phyloP scores from a whole-genome alignment of 495 filamentous ascomycete species.

The Chaetomium cochliodes region DNA sequence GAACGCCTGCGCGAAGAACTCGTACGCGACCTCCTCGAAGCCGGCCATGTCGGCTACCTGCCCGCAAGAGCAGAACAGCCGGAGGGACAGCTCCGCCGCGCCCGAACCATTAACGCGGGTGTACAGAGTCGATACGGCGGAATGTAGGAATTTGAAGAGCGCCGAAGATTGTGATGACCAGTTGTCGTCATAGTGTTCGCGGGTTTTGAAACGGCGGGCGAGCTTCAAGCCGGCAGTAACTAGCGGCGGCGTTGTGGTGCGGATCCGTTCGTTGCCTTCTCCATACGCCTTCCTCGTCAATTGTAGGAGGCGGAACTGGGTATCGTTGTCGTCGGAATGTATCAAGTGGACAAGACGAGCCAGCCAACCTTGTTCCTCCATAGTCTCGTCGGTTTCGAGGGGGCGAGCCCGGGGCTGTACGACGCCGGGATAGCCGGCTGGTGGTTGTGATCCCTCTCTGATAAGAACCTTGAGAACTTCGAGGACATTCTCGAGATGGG shows the following conservation, averaged over 20 bases:
- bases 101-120: conserved; percentile 72
- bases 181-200: conserved; percentile 93
- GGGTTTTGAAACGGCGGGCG: conserved; percentile 81
- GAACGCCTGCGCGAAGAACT: conserved; percentile 98
- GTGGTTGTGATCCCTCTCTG: conserved; percentile 84
- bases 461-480: conserved; percentile 86
- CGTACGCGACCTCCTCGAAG: conserved; percentile 93
- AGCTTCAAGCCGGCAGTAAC: conserved; percentile 88
- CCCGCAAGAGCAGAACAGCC: conserved; percentile 85
- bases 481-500: conserved; percentile 84
- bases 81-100: conserved; percentile 79
- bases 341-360: conserved; percentile 89
- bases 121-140: conserved; percentile 81
- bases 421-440: conserved; percentile 76
- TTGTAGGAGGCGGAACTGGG: conserved; percentile 92
- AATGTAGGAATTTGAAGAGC: conserved; percentile 93
- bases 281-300: conserved; percentile 80
- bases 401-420: conserved; percentile 64
- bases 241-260: conserved; percentile 89
- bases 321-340: conserved; percentile 79
- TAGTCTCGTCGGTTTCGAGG: conserved; percentile 83
- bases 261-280: conserved; percentile 92
- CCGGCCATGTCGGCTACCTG: conserved; percentile 90
- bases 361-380: conserved; percentile 96
- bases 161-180: conserved; percentile 87